phyloP scores from a whole-genome alignment of 2,329 filamentous ascomycete genomes.

The Aspergillus novoparasiticus region DNA sequence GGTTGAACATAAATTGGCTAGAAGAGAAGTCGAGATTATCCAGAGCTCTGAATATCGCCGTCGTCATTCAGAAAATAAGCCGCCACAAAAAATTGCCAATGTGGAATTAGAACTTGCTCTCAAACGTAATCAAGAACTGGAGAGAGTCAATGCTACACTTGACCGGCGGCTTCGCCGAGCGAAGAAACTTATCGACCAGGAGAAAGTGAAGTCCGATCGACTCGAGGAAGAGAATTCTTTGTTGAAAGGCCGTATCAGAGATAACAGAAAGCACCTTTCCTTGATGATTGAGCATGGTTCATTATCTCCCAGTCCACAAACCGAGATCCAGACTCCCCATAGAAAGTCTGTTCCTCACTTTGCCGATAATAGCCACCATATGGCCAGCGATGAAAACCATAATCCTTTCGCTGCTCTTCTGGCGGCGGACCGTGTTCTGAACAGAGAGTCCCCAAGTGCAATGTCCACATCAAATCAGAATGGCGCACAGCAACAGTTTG shows the following conservation, averaged over 20 bases:
- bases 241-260: conserved; percentile 79
- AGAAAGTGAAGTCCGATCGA: conserved; percentile 70
- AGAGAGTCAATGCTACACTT: conserved; percentile 67
- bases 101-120: conserved; percentile 63
- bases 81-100: conserved; percentile 41
- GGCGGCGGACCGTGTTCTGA: conserved; percentile 72
- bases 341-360: conserved; percentile 45
- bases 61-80: conserved; percentile 56
- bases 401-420: conserved; percentile 77
- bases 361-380: conserved; percentile 41
- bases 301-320: conserved; percentile 61
- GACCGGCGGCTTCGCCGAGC: conserved; percentile 69
- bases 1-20: conserved; percentile 90
- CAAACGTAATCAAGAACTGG: conserved; percentile 64
- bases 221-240: conserved; percentile 76
- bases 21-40: conserved; percentile 82
- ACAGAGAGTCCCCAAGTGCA: conserved; percentile 73
- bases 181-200: conserved; percentile 75
- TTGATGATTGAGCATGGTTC: conserved; percentile 75
- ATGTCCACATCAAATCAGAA: conserved; percentile 68
- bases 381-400: conserved; percentile 57
- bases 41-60: conserved; percentile 72
- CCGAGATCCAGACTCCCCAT: conserved; percentile 50
- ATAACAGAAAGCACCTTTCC: conserved; percentile 86
- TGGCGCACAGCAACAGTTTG: conserved; percentile 51